Percentiles rank a stretch among this genome's conserved stretches.
phyloP scores from a whole-genome alignment of 73 alveolate genomes.

The Stentor coeruleus region DNA sequence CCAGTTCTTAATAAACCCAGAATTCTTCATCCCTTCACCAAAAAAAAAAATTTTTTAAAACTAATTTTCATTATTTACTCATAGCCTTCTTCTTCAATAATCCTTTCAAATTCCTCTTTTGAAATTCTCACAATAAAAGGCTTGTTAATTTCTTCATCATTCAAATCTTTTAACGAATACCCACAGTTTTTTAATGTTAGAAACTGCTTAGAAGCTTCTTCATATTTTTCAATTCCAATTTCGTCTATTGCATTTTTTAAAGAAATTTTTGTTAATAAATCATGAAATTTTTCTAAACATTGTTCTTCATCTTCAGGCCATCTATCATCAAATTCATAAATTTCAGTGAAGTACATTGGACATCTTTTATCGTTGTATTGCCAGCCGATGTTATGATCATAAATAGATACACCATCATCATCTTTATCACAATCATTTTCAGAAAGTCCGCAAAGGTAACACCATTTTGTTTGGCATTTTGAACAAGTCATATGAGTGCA shows the following conservation, averaged over 20 bases:
- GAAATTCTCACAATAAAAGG: not conserved
- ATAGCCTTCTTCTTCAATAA: not conserved
- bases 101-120: not conserved
- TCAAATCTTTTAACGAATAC: constrained; percentile 2
- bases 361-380: constrained; percentile 16
- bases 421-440: constrained; percentile 29
- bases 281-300: constrained; percentile 26
- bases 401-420: not conserved
- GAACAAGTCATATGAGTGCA: constrained; percentile 52
- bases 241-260: constrained; percentile 7
- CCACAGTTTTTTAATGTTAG: constrained; percentile 20
- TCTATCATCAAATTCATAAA: constrained; percentile 31
- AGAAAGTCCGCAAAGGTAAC: constrained; percentile 40
- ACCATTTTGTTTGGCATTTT: constrained; percentile 41
- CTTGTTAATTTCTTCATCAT: not conserved
- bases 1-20: no score
- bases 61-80: no score
- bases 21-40: no score
- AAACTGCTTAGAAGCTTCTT: constrained; percentile 24
- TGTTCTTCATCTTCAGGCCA: constrained; percentile 38
- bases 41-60: no score
- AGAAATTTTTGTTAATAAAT: not conserved
- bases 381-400: constrained; percentile 30
- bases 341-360: constrained; percentile 40
- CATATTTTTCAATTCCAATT: constrained; percentile 19